phyloP scores from a whole-genome alignment of 768 basidiomycete species.

The Lentinula sp. region DNA sequence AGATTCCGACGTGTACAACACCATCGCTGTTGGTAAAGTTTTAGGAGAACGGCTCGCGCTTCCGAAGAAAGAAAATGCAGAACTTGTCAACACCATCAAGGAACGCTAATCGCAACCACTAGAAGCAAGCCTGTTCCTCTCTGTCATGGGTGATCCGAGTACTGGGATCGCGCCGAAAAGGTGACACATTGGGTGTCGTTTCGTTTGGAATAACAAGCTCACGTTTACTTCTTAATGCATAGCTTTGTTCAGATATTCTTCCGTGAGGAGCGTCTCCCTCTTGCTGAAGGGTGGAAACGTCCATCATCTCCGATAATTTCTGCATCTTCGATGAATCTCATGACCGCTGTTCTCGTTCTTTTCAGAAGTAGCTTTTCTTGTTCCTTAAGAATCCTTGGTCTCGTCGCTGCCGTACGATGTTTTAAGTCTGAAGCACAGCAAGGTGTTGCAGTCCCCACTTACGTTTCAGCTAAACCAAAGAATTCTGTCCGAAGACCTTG shows the following conservation, averaged over 20 bases:
- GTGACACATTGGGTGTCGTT: not conserved
- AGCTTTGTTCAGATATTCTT: constrained; percentile 6
- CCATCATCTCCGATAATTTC: not conserved
- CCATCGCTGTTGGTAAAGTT: constrained; percentile 2
- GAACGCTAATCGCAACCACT: constrained; percentile 9
- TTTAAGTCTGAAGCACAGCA: too few relatives aligned
- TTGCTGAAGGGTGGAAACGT: constrained; percentile 3
- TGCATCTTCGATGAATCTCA: not conserved
- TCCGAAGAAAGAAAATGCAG: constrained; percentile 9
- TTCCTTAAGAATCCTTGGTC: not conserved
- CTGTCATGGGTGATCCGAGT: constrained; percentile 8
- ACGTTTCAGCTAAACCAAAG: not conserved
- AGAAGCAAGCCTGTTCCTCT: constrained; percentile 10
- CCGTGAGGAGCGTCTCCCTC: constrained; percentile 5
- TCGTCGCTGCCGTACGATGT: not conserved
- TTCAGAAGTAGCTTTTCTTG: not conserved
- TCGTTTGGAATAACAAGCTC: too few relatives aligned
- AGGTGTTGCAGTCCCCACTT: not conserved
- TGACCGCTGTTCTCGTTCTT: not conserved
- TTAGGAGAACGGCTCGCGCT: constrained; percentile 4
- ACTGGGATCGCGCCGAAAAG: constrained; percentile 1
- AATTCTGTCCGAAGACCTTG: not conserved
- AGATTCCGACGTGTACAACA: constrained; percentile 9
- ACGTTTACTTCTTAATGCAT: too few relatives aligned
- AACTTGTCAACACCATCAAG: constrained; percentile 8